These are phyloP conservation scores for Trypanosoma brucei DNA, from an alignment of 208 protist species.

Conservation along the genomic window DNA sequence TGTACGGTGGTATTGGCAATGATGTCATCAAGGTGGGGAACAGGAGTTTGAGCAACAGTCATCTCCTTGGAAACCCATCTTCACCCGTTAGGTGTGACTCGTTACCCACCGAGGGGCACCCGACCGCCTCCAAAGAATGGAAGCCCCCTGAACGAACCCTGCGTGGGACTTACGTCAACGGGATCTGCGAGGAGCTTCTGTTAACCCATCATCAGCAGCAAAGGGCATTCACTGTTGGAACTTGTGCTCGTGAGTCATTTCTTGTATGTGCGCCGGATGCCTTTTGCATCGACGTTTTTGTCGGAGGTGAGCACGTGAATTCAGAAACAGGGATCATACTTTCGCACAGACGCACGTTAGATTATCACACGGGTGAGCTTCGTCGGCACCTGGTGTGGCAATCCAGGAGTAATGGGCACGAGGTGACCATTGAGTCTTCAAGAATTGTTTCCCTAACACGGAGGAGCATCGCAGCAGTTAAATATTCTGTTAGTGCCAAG, in stretches of 20 bases:
- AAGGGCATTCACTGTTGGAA: conserved; percentile 29
- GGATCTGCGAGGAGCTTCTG: conserved; percentile 70
- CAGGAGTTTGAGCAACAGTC: neutral
- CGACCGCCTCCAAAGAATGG: neutral
- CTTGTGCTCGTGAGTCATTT: conserved; percentile 50
- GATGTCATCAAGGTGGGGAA: neutral
- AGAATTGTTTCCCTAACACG: conserved; percentile 63
- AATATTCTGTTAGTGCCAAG: conserved; percentile 64
- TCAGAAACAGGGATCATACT: conserved; percentile 44
- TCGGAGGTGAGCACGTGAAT: conserved; percentile 79
- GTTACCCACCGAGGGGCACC: conserved; percentile 1
- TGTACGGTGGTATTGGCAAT: too few species aligned
- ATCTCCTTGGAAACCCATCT: neutral
- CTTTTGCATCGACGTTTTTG: conserved; percentile 80
- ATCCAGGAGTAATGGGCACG: conserved; percentile 49
- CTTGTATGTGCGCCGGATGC: conserved; percentile 73
- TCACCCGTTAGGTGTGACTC: neutral
- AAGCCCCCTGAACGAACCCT: conserved; percentile 11
- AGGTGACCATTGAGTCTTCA: conserved; percentile 74
- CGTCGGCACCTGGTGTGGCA: conserved; percentile 71
- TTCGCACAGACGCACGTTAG: conserved; percentile 55
- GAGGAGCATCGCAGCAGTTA: conserved; percentile 64
- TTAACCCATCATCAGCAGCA: conserved; percentile 21
- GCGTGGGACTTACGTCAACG: conserved; percentile 54
- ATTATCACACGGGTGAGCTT: conserved; percentile 73